phyloP scores from a whole-genome alignment of 169 alveolate species.

The Blepharisma undulans region DNA sequence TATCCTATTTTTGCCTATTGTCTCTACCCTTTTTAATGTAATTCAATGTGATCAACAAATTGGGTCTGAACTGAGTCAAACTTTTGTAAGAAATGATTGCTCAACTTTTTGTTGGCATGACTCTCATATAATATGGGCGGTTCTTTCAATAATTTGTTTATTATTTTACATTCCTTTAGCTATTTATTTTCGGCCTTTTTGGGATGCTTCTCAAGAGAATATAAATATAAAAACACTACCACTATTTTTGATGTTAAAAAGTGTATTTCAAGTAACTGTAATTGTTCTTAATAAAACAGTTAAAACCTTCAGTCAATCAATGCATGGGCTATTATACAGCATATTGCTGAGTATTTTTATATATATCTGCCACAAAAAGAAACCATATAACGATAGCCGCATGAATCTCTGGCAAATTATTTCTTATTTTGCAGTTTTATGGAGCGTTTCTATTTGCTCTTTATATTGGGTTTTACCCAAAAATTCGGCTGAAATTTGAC shows the following conservation, averaged over 20 bases:
- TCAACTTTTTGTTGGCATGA: neutral
- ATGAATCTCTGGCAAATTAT: no score
- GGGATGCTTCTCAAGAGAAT: neutral
- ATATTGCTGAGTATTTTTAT: no score
- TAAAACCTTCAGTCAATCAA: no score
- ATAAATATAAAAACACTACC: conserved; percentile 12
- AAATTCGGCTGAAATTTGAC: no score
- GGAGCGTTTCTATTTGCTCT: no score
- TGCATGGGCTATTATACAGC: no score
- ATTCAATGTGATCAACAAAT: conserved; percentile 20
- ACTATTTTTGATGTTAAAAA: neutral
- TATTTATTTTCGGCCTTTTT: conserved; percentile 7
- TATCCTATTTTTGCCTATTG: conserved; percentile 14
- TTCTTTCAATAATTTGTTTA: neutral
- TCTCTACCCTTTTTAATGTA: neutral
- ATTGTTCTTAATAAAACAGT: no score
- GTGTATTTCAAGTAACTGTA: neutral
- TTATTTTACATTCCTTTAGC: conserved; percentile 20
- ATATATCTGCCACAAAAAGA: no score
- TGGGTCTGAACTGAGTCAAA: neutral
- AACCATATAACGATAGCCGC: no score
- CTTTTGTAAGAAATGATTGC: conserved; percentile 22
- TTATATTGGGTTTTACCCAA: no score
- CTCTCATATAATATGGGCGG: neutral
- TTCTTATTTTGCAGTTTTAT: no score